Evolutionary conservation across 2,329 filamentous ascomycete genomes (phyloP).

Genomic region (Phyllosticta citrichinensis): DNA sequence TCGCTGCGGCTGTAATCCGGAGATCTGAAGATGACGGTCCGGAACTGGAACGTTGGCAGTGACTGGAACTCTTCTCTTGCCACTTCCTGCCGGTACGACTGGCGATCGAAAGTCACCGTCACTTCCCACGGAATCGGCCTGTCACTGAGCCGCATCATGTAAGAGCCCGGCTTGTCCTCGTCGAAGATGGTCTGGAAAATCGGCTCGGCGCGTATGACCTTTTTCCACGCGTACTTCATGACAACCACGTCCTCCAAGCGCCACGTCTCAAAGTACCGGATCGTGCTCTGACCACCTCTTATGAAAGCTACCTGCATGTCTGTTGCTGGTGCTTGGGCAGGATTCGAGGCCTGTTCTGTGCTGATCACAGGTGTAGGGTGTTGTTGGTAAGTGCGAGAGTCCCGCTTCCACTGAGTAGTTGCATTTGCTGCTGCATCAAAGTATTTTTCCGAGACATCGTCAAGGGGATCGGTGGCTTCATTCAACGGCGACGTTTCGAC

Average conservation of each 20-base stretch:
- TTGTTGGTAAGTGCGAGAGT: no score
- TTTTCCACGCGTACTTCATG: not conserved
- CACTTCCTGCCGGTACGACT: not conserved
- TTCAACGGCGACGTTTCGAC: not conserved
- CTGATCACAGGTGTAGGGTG: not conserved
- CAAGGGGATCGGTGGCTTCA: not conserved
- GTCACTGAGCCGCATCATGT: not conserved
- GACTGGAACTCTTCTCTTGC: not conserved
- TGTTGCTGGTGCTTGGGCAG: not conserved
- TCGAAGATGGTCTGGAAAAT: slow-evolving; percentile 1
- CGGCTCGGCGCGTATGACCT: not conserved
- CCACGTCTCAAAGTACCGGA: not conserved
- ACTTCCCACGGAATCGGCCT: not conserved
- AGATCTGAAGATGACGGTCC: not conserved
- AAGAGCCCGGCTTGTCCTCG: not conserved
- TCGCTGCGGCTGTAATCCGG: not conserved
- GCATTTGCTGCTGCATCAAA: no score
- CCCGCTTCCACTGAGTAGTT: not conserved
- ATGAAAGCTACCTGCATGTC: not conserved
- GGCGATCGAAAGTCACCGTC: not conserved
- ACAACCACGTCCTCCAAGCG: not conserved
- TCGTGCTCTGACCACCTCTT: not conserved
- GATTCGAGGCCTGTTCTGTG: not conserved
- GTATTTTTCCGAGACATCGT: no score
- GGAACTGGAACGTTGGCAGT: not conserved